Conservation (phyloP, 2,329 filamentous ascomycete species). For the Verticillium nubilum region DNA sequence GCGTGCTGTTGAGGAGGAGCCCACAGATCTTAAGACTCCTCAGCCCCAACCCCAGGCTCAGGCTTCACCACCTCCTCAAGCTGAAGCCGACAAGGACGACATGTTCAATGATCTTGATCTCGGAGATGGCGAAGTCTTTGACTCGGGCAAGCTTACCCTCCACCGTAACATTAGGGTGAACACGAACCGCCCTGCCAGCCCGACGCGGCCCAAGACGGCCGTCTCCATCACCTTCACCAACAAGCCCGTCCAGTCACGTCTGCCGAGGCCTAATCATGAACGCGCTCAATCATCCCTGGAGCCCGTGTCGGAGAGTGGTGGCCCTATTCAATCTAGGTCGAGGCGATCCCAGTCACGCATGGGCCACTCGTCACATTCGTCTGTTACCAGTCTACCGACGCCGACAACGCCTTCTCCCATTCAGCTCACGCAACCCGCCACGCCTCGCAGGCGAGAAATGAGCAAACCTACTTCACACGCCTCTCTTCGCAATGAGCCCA, state of each 20-base stretch:
- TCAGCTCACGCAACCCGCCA: slow-evolving; percentile 48
- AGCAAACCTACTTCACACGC: slow-evolving; percentile 47
- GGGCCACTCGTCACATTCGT: slow-evolving; percentile 65
- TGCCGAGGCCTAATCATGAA: slow-evolving; percentile 73
- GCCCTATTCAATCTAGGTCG: slow-evolving; percentile 52
- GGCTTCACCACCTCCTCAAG: background rate
- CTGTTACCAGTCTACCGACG: slow-evolving; percentile 57
- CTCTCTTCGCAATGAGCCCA: slow-evolving; percentile 52
- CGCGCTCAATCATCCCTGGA: slow-evolving; percentile 74
- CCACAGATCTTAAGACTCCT: slow-evolving; percentile 22
- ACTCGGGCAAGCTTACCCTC: slow-evolving; percentile 72
- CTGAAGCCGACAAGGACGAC: slow-evolving; percentile 59
- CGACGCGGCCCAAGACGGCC: slow-evolving; percentile 65
- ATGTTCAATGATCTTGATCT: slow-evolving; percentile 84
- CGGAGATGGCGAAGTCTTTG: slow-evolving; percentile 76
- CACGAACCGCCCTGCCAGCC: slow-evolving; percentile 61
- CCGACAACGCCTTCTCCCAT: slow-evolving; percentile 53
- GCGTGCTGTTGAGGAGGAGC: slow-evolving; percentile 33
- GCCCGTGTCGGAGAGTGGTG: slow-evolving; percentile 86
- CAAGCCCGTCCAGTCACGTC: slow-evolving; percentile 65
- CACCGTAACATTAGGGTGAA: slow-evolving; percentile 93
- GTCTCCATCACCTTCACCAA: slow-evolving; percentile 90
- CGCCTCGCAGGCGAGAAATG: slow-evolving; percentile 57
- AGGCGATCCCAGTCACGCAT: slow-evolving; percentile 63
- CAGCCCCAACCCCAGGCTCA: slow-evolving; percentile 16